These are phyloP conservation scores for Pyrus communis DNA, from an alignment of 306 rosid genomes.

Conservation along the genomic window DNA sequence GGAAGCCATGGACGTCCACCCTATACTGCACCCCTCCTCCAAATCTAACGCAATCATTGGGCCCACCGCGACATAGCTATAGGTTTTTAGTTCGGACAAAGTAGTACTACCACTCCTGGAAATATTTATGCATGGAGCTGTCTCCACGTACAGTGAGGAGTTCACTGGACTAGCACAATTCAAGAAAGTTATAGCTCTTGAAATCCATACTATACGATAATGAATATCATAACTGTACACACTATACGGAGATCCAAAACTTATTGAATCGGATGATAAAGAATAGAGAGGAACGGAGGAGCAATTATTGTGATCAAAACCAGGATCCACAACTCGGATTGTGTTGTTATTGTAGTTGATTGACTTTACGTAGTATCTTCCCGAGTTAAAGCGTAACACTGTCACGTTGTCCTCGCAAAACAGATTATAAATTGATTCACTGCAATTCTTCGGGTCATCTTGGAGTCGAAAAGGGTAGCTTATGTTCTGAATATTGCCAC, in stretches of 20 bases:
- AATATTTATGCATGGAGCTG: background rate
- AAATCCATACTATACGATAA: background rate
- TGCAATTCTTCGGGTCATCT: background rate
- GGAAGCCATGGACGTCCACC: background rate
- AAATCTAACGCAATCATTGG: background rate
- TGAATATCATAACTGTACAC: no score
- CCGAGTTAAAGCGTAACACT: background rate
- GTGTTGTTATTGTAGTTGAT: conserved; percentile 9
- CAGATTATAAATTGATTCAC: rapidly evolving
- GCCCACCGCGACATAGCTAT: background rate
- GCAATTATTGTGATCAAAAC: background rate
- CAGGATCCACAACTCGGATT: conserved; percentile 22
- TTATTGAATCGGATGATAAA: background rate
- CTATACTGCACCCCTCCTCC: background rate
- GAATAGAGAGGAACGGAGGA: background rate
- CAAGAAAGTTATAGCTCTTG: background rate
- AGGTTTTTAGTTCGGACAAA: background rate
- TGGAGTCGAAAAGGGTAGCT: background rate
- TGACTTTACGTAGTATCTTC: background rate
- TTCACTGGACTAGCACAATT: background rate
- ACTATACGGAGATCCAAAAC: background rate
- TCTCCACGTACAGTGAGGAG: background rate
- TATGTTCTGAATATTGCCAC: conserved; percentile 9
- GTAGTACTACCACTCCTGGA: no score
- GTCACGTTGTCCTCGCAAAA: conserved; percentile 6